These are phyloP conservation scores for Phaeotremella skinneri DNA, from an alignment of 768 basidiomycete species.

Conservation along the genomic window DNA sequence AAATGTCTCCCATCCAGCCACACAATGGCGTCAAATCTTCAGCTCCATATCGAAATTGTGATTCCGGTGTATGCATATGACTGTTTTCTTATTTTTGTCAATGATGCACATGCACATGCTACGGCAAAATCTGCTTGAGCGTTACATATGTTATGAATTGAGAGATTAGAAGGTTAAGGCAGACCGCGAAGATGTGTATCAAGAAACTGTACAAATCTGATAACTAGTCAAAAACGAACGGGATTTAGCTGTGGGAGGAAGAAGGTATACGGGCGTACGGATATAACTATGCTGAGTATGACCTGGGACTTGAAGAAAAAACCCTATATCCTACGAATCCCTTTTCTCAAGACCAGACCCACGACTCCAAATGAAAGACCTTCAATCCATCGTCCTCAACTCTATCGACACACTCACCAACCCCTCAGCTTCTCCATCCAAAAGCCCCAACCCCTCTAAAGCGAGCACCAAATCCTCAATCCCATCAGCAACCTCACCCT, in stretches of 20 bases:
- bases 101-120: background rate
- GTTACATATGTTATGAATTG: background rate
- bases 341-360: no score
- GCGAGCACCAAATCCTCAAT: background rate
- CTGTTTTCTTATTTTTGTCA: background rate
- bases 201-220: background rate
- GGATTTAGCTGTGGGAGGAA: no score
- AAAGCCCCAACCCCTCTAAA: slow-evolving; percentile 14
- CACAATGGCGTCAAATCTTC: no score
- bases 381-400: background rate
- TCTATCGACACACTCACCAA: background rate
- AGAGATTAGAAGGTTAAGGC: background rate
- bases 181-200: background rate
- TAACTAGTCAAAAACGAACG: background rate
- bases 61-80: background rate
- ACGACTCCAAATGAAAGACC: no score
- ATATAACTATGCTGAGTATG: no score
- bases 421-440: background rate
- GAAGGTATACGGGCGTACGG: no score
- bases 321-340: no score
- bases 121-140: no score
- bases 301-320: no score
- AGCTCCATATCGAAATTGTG: background rate
- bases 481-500: slow-evolving; percentile 9
- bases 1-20: no score